Evolutionary conservation across 768 basidiomycete genomes (phyloP).

Genomic region (Tricholomella constricta): DNA sequence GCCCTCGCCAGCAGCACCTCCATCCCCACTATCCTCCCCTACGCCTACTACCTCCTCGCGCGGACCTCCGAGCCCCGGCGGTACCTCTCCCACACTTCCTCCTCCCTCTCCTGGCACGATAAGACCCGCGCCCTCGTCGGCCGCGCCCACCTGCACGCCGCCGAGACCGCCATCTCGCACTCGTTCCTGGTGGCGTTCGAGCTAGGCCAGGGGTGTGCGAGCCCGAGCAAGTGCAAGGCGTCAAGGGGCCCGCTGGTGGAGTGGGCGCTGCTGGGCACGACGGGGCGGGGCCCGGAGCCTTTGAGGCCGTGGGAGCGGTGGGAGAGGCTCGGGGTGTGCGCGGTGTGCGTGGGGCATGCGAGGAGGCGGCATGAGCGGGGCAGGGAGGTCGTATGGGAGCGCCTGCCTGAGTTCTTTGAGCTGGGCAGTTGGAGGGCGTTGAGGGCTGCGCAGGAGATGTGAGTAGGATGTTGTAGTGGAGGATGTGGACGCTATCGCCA

Average conservation of each 20-base stretch:
- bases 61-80: slow-evolving; percentile 36
- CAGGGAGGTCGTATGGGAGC: slow-evolving; percentile 40
- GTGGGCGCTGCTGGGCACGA: slow-evolving; percentile 44
- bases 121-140: slow-evolving; percentile 43
- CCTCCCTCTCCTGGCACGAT: slow-evolving; percentile 38
- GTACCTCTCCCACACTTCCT: slow-evolving; percentile 35
- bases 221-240: slow-evolving; percentile 30
- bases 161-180: slow-evolving; percentile 43
- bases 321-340: slow-evolving; percentile 37
- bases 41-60: slow-evolving; percentile 52
- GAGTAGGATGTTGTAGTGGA: background rate
- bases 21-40: slow-evolving; percentile 44
- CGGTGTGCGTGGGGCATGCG: slow-evolving; percentile 32
- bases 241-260: slow-evolving; percentile 42
- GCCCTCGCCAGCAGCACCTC: slow-evolving; percentile 42
- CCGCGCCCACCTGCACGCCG: slow-evolving; percentile 41
- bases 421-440: slow-evolving; percentile 40
- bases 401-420: slow-evolving; percentile 40
- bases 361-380: slow-evolving; percentile 33
- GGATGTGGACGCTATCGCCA: background rate
- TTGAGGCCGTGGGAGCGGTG: slow-evolving; percentile 36
- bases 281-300: slow-evolving; percentile 33
- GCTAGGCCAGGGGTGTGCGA: slow-evolving; percentile 30
- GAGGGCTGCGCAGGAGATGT: slow-evolving; percentile 26
- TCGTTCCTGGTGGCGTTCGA: slow-evolving; percentile 43